phyloP scores from a whole-genome alignment of 768 basidiomycete genomes.

The Rhizopogon roseolus region DNA sequence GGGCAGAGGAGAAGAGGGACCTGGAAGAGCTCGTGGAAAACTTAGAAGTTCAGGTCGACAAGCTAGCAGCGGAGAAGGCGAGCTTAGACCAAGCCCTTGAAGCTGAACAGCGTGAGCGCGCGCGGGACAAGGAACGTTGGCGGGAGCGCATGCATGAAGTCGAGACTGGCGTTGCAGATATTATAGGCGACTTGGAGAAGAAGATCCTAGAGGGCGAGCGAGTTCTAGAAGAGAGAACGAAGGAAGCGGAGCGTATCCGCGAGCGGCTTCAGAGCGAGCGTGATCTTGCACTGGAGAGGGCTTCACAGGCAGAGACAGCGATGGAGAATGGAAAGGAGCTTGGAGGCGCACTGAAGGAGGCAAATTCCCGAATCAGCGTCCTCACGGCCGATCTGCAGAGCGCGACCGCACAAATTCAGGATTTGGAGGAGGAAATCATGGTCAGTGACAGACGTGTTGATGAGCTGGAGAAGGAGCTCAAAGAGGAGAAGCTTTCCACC shows the following conservation, averaged over 20 bases:
- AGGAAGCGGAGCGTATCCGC: slow-evolving; percentile 41
- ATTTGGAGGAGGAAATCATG: slow-evolving; percentile 58
- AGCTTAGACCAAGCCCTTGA: slow-evolving; percentile 43
- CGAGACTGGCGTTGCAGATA: slow-evolving; percentile 61
- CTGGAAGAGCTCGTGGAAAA: slow-evolving; percentile 43
- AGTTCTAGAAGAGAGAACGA: slow-evolving; percentile 34
- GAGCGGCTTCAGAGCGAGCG: slow-evolving; percentile 45
- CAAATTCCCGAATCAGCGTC: slow-evolving; percentile 54
- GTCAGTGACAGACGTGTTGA: slow-evolving; percentile 47
- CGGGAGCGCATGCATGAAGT: slow-evolving; percentile 68
- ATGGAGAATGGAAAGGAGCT: slow-evolving; percentile 64
- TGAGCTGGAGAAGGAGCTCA: slow-evolving; percentile 52
- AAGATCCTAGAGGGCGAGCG: slow-evolving; percentile 51
- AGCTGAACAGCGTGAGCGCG: slow-evolving; percentile 52
- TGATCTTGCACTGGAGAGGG: slow-evolving; percentile 53
- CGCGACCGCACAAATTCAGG: slow-evolving; percentile 53
- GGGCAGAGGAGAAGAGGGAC: slow-evolving; percentile 66
- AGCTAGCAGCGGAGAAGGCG: slow-evolving; percentile 41
- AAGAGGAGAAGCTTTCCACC: slow-evolving; percentile 43
- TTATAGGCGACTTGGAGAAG: slow-evolving; percentile 60
- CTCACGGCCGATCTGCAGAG: slow-evolving; percentile 56
- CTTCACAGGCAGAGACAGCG: slow-evolving; percentile 58
- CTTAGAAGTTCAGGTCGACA: slow-evolving; percentile 29
- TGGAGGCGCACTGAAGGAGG: slow-evolving; percentile 61
- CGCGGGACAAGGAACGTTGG: slow-evolving; percentile 66